Base-by-base conservation (phyloP, 768 basidiomycete species). In the Mycena olivaceomarginata region DNA sequence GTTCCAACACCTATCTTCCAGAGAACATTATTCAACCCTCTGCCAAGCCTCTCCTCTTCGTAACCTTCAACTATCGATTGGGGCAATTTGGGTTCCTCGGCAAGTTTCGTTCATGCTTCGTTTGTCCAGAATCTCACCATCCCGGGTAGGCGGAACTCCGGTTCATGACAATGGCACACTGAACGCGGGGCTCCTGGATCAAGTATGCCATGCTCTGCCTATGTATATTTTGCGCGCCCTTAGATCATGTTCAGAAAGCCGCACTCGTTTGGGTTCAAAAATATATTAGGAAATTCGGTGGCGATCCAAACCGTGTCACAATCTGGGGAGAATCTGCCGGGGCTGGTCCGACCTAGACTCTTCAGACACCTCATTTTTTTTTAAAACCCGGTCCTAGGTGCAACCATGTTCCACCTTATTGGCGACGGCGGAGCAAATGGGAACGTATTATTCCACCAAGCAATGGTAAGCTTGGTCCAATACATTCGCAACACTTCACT, bases 291-390 rank as follows among this genome's bases (percentile, higher is more conserved):
- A 72, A 83, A 0, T 88, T 88, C 70, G 87, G 87, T 15, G 88
- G 88, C 15, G 85, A 88, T 80, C 80, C 77, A 41, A 22, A 20
- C 65, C 3, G 4, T 31, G 87, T 88, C 39, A 88, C 87, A 8
- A 88, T 88, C 41, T 87, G 85, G 86, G 87, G 87, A 18, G 77
- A 88, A 80, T 88, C 86, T 56, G 88, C 88, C n/a, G 88, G 88
- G 16, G 87, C 86, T 71, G 88, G 53, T 43, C 85, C 4, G 3
- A 18, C 59, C 25, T 62, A 20, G 51, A 40, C 37, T 62, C 60
- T 20, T 40, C 31, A 40, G 40, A 63, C 6, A 1, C 22, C n/a
- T 37, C 5, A 9, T 39, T 25, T 25, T 8, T 63, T n/a, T 9
- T 11, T 41, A 4, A 1, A 41, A 20, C 18, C 7, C 5, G 3